These are phyloP conservation scores for Termitomyces sp. DNA, from an alignment of 768 basidiomycete genomes.

Conservation along the genomic window DNA sequence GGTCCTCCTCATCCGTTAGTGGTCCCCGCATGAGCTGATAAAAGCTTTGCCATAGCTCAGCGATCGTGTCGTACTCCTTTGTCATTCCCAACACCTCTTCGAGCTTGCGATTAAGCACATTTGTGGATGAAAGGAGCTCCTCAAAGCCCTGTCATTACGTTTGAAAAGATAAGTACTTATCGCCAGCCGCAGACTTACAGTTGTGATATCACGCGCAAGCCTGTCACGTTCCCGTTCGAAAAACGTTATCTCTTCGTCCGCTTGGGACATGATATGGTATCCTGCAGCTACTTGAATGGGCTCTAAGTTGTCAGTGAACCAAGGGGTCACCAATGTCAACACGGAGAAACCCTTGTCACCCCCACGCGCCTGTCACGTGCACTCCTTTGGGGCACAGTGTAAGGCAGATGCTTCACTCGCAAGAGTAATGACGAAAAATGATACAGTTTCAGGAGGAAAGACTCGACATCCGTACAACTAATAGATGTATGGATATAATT, in stretches of 20 bases:
- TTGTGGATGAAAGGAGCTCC: slow-evolving; percentile 77
- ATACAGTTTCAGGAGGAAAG: too few relatives aligned
- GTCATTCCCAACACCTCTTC: slow-evolving; percentile 93
- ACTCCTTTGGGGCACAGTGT: too few relatives aligned
- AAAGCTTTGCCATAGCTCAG: slow-evolving; percentile 78
- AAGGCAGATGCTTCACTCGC: too few relatives aligned
- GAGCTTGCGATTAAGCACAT: slow-evolving; percentile 82
- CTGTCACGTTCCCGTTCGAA: slow-evolving; percentile 79
- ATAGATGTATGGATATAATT: too few relatives aligned
- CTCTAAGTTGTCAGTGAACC: background rate
- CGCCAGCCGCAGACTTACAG: slow-evolving; percentile 35
- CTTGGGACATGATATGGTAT: slow-evolving; percentile 23
- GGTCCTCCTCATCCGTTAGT: slow-evolving; percentile 26
- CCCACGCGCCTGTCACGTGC: background rate
- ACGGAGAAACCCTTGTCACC: too few relatives aligned
- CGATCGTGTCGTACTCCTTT: slow-evolving; percentile 85
- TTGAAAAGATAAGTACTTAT: background rate
- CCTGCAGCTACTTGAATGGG: background rate
- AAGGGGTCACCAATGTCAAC: too few relatives aligned
- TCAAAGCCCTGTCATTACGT: slow-evolving; percentile 65
- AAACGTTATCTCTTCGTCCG: slow-evolving; percentile 49
- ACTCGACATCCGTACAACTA: too few relatives aligned
- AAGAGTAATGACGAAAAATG: too few relatives aligned
- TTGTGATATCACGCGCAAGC: slow-evolving; percentile 66
- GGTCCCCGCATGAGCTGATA: slow-evolving; percentile 68